Percentiles rank a stretch among this genome's conserved stretches.
Conservation (phyloP, 148 eudicot species). For the Linanthus parryae region DNA sequence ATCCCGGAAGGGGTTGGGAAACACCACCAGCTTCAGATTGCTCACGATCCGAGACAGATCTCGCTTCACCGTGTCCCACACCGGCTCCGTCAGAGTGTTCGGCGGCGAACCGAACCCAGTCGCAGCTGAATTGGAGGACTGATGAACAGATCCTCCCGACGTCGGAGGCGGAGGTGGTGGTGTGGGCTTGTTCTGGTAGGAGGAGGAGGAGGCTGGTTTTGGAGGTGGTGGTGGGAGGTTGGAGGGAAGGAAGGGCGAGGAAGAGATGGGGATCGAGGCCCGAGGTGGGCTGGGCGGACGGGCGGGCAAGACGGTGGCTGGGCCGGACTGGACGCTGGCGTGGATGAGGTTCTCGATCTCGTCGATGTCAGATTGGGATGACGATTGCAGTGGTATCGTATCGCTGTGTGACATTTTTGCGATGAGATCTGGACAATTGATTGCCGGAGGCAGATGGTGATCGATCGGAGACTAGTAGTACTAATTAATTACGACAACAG, state of each 20-base stretch:
- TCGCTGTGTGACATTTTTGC: no score
- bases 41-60: constrained; percentile 85
- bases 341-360: constrained; percentile 90
- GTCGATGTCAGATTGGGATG: constrained; percentile 93
- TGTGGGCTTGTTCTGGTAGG: constrained; percentile 21
- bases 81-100: constrained; percentile 88
- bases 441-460: no score
- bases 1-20: constrained; percentile 86
- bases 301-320: constrained; percentile 57
- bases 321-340: constrained; percentile 40
- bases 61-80: constrained; percentile 88
- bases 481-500: no score
- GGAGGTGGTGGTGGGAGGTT: constrained; percentile 31
- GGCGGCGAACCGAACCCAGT: constrained; percentile 62
- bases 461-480: no score
- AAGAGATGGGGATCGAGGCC: constrained; percentile 52
- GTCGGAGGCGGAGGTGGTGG: constrained; percentile 24
- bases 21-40: constrained; percentile 91
- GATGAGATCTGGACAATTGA: no score
- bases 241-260: constrained; percentile 35
- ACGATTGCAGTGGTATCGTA: constrained; percentile 49
- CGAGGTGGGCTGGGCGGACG: constrained; percentile 52
- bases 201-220: constrained; percentile 21
- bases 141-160: neutral
- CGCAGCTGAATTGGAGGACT: neutral